Conservation (phyloP, 1,139 yeast species). For the Hemisphaericaspora xylanilytica region DNA sequence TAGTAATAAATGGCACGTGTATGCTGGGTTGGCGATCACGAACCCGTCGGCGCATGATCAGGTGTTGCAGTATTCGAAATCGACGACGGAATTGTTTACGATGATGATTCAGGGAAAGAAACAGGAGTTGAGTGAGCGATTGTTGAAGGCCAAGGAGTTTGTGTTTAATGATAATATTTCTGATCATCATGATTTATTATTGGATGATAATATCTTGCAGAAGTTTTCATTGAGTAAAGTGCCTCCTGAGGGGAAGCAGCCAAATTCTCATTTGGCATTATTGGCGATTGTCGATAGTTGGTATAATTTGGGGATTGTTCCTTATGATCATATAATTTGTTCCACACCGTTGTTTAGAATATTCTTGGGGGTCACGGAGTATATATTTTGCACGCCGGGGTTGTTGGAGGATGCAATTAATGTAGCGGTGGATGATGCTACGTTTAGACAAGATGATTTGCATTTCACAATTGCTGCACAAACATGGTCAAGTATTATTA, state of each 20-base stretch:
- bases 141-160: constrained; percentile 63
- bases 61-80: constrained; percentile 82
- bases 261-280: constrained; percentile 85
- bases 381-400: constrained; percentile 80
- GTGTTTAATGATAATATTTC: constrained; percentile 73
- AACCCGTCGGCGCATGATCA: constrained; percentile 94
- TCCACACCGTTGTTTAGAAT: constrained; percentile 91
- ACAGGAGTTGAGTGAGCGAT: constrained; percentile 55
- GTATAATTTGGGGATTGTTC: constrained; percentile 79
- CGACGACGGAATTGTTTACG: constrained; percentile 78
- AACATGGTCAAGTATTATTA: constrained; percentile 81
- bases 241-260: constrained; percentile 70
- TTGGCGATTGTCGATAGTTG: constrained; percentile 93
- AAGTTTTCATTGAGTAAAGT: constrained; percentile 73
- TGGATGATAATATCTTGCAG: constrained; percentile 79
- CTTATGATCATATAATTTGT: constrained; percentile 95
- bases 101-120: constrained; percentile 72
- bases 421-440: constrained; percentile 64
- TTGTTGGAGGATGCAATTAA: constrained; percentile 74
- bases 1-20: constrained; percentile 96
- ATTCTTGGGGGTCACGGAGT: constrained; percentile 91
- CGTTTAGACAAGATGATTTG: constrained; percentile 80
- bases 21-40: constrained; percentile 94
- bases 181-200: constrained; percentile 54
- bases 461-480: constrained; percentile 82